Base-by-base conservation (phyloP, 495 filamentous ascomycete species). In the Acidiella bohemica region DNA sequence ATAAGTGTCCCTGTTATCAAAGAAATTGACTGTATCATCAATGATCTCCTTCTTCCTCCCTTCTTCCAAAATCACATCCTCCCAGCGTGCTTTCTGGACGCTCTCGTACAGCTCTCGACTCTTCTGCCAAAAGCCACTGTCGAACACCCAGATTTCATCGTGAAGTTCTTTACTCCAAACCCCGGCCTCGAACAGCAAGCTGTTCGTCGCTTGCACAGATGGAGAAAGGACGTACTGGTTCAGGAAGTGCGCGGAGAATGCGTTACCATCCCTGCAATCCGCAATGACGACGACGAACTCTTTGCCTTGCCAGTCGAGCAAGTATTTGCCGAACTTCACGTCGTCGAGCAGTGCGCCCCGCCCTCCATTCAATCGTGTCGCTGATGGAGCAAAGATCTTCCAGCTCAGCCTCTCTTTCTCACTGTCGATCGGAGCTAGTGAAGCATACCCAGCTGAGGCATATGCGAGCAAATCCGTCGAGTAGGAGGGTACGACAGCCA, bases 81-180 rank as follows among this genome's bases (percentile, higher is more conserved):
- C 68, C 77, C 76, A 81, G 20, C 59, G 56, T 2, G 68, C 57
- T 19, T 69, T 66, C 50, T 67, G 59, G 23, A 80, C 62, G 40
- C 66, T 68, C 26, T 68, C 38, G 58, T 61, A 81, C 10, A 81
- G 65, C 47, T 72, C 72, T 5, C 50, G 50, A 47, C 54, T 68
- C 60, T 79, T 81, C 42, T 62, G 47, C 78, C 76, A 83, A 11
- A 41, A 60, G 8, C 73, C 70, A 16, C 57, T 27, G 46, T 81
- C 76, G 44, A 70, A 81, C 0, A 83, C 72, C 57, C 71, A 75
- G 26, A 83, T 65, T 56, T 80, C 72, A 12, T 73, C 55, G 36
- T 75, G 70, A 18, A 78, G 59, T 47, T 73, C 63, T 17, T 51
- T 51, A 3, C 45, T 49, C 65, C 67, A 78, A 20, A 50, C 42